Evolutionary conservation across 2,329 filamentous ascomycete species (phyloP), one percentile per base, ranked within the genome.

Genomic region (Herpomyces periplanetae): DNA sequence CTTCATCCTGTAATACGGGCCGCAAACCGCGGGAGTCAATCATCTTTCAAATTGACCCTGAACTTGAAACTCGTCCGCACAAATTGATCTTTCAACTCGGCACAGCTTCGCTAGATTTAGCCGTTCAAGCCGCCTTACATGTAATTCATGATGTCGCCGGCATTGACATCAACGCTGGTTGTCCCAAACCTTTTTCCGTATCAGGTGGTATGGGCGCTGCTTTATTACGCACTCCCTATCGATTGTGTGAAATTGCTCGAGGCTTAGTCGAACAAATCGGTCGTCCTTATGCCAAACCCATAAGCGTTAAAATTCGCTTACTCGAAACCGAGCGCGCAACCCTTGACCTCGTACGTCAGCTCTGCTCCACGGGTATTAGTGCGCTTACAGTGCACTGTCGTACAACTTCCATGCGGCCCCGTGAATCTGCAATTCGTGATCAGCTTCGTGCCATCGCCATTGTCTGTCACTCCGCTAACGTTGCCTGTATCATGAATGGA

Each of bases 111-210:
- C 69, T 80, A 0, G 58, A 62, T 6, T 50, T 59, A 12, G 80
- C 80, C 1, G 73, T 91, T 0, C 43, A 64, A 34, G 73, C 75
- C 1, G 71, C 75, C 2, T 58, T 58, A 20, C 42, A 88, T 8
- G 62, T 96, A 9, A 80, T 73, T 0, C 51, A 44, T 6, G 69
- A 91, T 38, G 80, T 96, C 3, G 59, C 61, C 1, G 80, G 80
- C 24, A 88, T 96, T 29, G 80, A 91, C 36, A 63, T 96, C 25
- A 96, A 96, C 36, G 71, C 80, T 0, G 80, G 80, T n/a, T 96
- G 80, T 34, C 80, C 80, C 1, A 96, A 96, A 39, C 66, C 75
- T 0, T 96, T 96, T 39, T 85, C 66, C 32, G 87, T 75, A 2
- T 53, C 52, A 25, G 71, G 71, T 24, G 80, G 80, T 18, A 96